These are phyloP conservation scores for Syzygium malaccense DNA, from an alignment of 441 rosid species.

Conservation along the genomic window DNA sequence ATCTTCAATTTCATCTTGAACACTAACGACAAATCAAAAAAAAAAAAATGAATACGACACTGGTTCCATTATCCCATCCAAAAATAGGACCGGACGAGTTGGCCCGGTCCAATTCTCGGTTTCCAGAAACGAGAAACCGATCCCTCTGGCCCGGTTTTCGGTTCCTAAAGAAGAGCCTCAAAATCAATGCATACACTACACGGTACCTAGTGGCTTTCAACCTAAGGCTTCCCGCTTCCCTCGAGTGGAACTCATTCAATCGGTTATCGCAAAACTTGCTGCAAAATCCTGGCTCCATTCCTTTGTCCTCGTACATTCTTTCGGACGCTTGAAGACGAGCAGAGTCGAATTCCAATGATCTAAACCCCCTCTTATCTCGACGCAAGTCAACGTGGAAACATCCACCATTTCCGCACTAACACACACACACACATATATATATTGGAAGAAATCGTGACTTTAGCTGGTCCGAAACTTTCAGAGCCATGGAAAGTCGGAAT, in stretches of 20 bases:
- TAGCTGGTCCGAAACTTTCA: conserved; percentile 21
- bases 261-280: neutral
- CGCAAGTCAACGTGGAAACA: neutral
- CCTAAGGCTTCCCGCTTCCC: accelerated
- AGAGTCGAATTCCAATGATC: neutral
- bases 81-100: too few relatives aligned
- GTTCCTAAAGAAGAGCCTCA: neutral
- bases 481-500: conserved; percentile 12
- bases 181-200: neutral
- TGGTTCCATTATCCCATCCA: too few relatives aligned
- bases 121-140: too few relatives aligned
- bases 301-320: neutral
- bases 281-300: neutral
- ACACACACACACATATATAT: neutral
- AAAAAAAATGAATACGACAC: too few relatives aligned
- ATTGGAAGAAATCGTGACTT: accelerated
- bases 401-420: neutral
- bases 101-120: too few relatives aligned
- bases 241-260: neutral
- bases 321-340: neutral
- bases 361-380: neutral
- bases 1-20: too few relatives aligned
- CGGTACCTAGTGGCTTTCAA: neutral
- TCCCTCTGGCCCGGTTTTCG: too few relatives aligned
- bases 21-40: too few relatives aligned